Evolutionary conservation across 2,329 filamentous ascomycete genomes (phyloP).

Genomic region (Scedosporium apiospermum): DNA sequence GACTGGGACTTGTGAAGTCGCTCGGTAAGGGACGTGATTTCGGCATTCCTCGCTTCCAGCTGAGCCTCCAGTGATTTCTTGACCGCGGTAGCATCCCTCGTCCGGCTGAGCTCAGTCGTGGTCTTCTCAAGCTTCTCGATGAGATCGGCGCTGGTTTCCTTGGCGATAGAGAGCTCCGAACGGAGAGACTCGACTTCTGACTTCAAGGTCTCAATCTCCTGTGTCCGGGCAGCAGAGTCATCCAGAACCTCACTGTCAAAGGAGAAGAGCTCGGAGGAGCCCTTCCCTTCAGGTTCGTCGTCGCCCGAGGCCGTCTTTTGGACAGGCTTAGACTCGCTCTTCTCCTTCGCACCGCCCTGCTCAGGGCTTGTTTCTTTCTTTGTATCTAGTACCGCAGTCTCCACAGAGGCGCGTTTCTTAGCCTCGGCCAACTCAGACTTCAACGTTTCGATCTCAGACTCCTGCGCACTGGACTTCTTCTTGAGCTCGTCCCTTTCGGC

Average conservation of each 20-base stretch:
- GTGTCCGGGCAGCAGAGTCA: conserved; percentile 52
- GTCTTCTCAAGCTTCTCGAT: conserved; percentile 58
- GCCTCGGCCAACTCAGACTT: conserved; percentile 39
- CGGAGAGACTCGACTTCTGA: conserved; percentile 59
- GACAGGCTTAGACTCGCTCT: no score
- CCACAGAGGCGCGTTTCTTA: conserved; percentile 1
- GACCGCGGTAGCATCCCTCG: conserved; percentile 27
- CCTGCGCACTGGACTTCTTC: conserved; percentile 51
- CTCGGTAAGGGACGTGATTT: conserved; percentile 41
- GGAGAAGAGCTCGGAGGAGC: conserved; percentile 71
- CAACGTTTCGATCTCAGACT: conserved; percentile 25
- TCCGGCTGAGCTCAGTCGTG: conserved; percentile 50
- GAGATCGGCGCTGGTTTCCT: conserved; percentile 61
- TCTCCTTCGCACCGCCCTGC: conserved; percentile 5
- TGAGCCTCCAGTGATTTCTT: conserved; percentile 39
- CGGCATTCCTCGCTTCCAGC: conserved; percentile 35
- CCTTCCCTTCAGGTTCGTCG: conserved; percentile 20
- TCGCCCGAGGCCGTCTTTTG: not conserved
- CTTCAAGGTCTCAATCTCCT: conserved; percentile 62
- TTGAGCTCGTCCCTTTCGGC: conserved; percentile 72
- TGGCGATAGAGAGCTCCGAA: conserved; percentile 59
- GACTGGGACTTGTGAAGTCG: conserved; percentile 32
- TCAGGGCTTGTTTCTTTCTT: conserved; percentile 19
- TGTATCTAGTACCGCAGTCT: conserved; percentile 17
- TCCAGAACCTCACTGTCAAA: conserved; percentile 83